Evolutionary conservation across 2,329 filamentous ascomycete genomes (phyloP).

Genomic region (Pyricularia grisea): DNA sequence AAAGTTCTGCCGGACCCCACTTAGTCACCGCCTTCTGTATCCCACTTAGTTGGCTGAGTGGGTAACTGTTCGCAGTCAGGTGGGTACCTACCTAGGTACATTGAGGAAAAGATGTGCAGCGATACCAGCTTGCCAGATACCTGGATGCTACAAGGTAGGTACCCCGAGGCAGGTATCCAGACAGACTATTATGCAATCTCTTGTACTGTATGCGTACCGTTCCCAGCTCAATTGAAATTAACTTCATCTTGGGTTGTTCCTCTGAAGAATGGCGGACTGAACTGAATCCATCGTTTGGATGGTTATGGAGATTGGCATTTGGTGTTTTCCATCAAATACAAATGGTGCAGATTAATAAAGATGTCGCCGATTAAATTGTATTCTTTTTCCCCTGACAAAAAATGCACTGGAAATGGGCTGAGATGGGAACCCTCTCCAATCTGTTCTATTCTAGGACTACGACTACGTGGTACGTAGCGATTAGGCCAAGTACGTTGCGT

Average conservation of each 20-base stretch:
- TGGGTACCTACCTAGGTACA: no score
- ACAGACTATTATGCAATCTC: no score
- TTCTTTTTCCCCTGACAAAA: neutral
- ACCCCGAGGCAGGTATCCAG: no score
- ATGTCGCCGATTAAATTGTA: neutral
- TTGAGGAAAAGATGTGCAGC: no score
- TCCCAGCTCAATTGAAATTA: neutral
- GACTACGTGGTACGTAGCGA: neutral
- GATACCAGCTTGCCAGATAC: no score
- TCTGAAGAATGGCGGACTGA: no score
- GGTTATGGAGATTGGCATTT: neutral
- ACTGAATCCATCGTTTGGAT: neutral
- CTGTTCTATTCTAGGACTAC: neutral
- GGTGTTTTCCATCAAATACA: neutral
- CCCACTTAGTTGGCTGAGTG: neutral
- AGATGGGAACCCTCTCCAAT: neutral
- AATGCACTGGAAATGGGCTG: neutral
- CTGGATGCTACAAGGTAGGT: no score
- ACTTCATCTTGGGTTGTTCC: neutral
- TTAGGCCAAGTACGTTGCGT: neutral
- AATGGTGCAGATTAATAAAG: neutral
- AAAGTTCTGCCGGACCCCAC: constrained; percentile 2
- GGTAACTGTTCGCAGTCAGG: no score
- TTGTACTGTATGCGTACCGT: no score
- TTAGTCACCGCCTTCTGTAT: constrained; percentile 1